Evolutionary conservation across 2,329 filamentous ascomycete species (phyloP), one percentile per base, ranked within the genome.

Genomic region (Fusarium pseudonygamai): DNA sequence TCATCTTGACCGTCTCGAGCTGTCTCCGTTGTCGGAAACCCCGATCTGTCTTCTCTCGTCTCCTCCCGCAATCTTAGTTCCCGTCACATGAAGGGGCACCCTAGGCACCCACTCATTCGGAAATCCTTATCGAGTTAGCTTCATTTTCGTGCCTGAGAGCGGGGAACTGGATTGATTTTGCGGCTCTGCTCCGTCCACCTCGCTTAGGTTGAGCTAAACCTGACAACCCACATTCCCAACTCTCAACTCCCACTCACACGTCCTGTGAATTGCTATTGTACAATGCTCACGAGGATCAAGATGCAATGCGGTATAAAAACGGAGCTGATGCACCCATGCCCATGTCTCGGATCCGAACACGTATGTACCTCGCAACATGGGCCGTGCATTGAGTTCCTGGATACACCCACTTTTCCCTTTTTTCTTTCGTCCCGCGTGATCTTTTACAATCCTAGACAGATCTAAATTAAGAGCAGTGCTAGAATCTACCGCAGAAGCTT

Each of bases 351-450:
- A 66, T 66, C 64, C 60, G 64, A 66, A 64, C 63, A 55, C 47
- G 47, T 56, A 32, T 28, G 30, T 32, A 32, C 30, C 24, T 28
- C 22, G 32, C 14, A 26, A 7, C 26, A 16, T 40, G 43, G 45
- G 30, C 26, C 39, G 49, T 64, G 22, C 37, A 50, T 43, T 39
- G 37, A 37, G 47, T 50, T 45, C 45, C n/a, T 47, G 43, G 60
- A 64, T 55, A 42, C 39, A 34, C 39, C 62, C 63, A 49, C 60
- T 42, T 36, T 43, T 30, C 61, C 62, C 40, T 64, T 65, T 64
- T 66, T 66, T 66, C 43, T 47, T 66, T 56, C 43, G 15, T 47
- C 53, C 64, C 64, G 64, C 64, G 64, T 66, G 64, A 66, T 66
- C 49, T 66, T 47, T 66, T 65, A 22, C 45, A 47, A 64, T 57